Percentiles rank a stretch among this genome's conserved stretches.
phyloP scores from a whole-genome alignment of 75 land plant species.

The Pinus tabuliformis region DNA sequence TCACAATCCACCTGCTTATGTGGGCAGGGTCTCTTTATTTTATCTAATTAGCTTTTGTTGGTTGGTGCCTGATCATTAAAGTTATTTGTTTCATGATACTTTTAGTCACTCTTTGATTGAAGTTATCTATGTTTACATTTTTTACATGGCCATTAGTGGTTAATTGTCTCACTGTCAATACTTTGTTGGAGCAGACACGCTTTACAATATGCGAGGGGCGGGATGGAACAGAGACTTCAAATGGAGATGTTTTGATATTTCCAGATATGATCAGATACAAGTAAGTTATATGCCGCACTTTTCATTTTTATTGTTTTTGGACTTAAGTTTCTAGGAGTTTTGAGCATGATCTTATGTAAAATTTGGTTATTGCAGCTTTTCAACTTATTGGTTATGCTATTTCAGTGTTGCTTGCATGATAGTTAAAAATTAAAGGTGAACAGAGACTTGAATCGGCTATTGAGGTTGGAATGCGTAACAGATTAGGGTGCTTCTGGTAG shows the following conservation, averaged over 20 bases:
- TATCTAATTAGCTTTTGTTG: no score
- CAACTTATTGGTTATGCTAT: not conserved
- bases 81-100: no score
- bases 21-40: no score
- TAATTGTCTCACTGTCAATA: not conserved
- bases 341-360: not conserved
- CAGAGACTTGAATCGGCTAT: not conserved
- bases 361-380: not conserved
- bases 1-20: no score
- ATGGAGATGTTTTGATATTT: conserved; percentile 90
- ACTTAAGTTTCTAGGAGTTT: not conserved
- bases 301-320: not conserved
- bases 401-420: not conserved
- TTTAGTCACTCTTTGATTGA: no score
- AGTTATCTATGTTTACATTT: no score
- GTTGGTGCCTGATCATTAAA: no score
- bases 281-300: conserved; percentile 22
- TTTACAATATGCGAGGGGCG: conserved; percentile 91
- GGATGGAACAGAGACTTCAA: conserved; percentile 77
- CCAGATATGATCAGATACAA: conserved; percentile 97
- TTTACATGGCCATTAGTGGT: no score
- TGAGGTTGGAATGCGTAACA: not conserved
- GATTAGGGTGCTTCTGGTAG: not conserved
- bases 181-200: conserved; percentile 54
- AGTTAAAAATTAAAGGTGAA: not conserved